Evolutionary conservation across 768 basidiomycete species (phyloP), one percentile per base, ranked within the genome.

Genomic region (Dendrothele bispora): DNA sequence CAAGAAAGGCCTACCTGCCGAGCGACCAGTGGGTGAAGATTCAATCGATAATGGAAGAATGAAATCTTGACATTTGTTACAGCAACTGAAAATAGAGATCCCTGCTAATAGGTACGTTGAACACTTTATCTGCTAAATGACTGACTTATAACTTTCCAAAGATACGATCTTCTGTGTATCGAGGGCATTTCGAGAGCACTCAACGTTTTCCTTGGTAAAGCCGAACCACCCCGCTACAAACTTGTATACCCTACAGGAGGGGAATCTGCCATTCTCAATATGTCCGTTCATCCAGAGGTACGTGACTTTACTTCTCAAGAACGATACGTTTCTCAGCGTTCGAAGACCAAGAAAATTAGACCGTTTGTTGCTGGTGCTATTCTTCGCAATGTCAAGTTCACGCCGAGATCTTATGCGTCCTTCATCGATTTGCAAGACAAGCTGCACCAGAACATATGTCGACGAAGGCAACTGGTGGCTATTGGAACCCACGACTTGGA

Each of bases 381-480:
- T 48, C 77, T 99, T 39, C 89, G 97, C 53, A 88, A 95, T 59
- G 70, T 98, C 60, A 84, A 82, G 56, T 95, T 99, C 72, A 91
- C 90, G 24, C 83, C 83, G 35, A 77, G 79, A 43, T 93, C 91
- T 30, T 98, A 98, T 63, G 89, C 88, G 21, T 94, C 91, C 52
- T 98, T 99, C 80, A 95, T 99, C 57, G 97, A 98, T 62, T 73
- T 99, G n/a, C 97, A 99, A 70, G 97, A 99, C 63, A 99, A 98
- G 68, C 77, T 99, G 41, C 97, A 99, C 63, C 89, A 95, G 61
- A 99, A 99, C 66, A 80, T 99, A 27, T 94, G 91, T 60, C 77
- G 97, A 48, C 76, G 88, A 54, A 76, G 97, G 48, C 90, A 88
- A 61, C 80, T 99, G 36, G 97, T 95, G 39, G 83, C 97, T 17